Evolutionary conservation across 2,329 filamentous ascomycete species (phyloP).

Genomic region (Fusarium sp.): DNA sequence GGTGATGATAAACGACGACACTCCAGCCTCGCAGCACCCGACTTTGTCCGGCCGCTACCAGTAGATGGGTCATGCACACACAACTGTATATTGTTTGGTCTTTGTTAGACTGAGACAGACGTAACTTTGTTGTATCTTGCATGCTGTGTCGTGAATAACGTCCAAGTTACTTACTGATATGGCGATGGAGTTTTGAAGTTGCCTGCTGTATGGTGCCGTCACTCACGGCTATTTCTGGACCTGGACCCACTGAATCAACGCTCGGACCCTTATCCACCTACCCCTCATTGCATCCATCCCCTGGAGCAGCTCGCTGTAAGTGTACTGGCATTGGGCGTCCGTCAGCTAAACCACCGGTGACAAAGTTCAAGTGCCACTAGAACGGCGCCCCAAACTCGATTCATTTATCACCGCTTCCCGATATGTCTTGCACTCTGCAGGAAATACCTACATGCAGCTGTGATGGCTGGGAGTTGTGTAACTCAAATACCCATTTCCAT

Average conservation of each 20-base stretch:
- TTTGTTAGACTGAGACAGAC: slow-evolving; percentile 9
- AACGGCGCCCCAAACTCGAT: slow-evolving; percentile 9
- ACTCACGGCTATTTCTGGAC: slow-evolving; percentile 41
- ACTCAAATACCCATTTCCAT: slow-evolving; percentile 21
- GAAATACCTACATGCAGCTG: slow-evolving; percentile 40
- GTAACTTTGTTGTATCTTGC: slow-evolving; percentile 3
- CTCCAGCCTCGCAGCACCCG: slow-evolving; percentile 26
- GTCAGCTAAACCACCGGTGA: slow-evolving; percentile 26
- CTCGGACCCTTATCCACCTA: slow-evolving; percentile 28
- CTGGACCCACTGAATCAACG: slow-evolving; percentile 28
- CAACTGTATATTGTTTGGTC: neutral
- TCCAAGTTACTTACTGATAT: slow-evolving; percentile 15
- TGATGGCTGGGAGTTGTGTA: slow-evolving; percentile 19
- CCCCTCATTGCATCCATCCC: slow-evolving; percentile 5
- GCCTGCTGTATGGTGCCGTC: neutral
- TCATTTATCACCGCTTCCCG: slow-evolving; percentile 15
- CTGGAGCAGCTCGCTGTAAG: slow-evolving; percentile 16
- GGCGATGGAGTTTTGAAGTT: slow-evolving; percentile 35
- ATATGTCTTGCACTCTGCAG: slow-evolving; percentile 34
- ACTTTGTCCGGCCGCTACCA: slow-evolving; percentile 34
- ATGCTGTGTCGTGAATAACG: slow-evolving; percentile 3
- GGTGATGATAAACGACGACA: slow-evolving; percentile 36
- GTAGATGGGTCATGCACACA: slow-evolving; percentile 11
- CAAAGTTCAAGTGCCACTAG: slow-evolving; percentile 33
- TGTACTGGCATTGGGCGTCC: slow-evolving; percentile 11